phyloP scores from a whole-genome alignment of 805 yeast genomes.

The Lachancea mirantina region DNA sequence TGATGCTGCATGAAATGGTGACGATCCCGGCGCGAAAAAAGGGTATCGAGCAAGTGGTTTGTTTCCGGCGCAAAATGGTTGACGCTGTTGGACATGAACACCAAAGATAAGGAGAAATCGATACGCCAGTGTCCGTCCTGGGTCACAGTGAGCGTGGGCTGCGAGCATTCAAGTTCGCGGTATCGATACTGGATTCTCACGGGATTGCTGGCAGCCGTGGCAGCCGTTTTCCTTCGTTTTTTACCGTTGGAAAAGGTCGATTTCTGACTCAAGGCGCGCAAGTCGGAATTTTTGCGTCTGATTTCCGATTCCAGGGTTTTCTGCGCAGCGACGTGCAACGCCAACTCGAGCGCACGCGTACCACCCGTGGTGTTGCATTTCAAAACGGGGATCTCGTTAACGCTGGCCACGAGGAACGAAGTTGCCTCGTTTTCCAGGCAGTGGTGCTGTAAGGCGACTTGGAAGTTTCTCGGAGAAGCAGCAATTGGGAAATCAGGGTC shows the following conservation, averaged over 20 bases:
- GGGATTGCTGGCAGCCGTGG: neutral
- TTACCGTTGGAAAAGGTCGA: constrained; percentile 1
- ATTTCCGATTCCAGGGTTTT: constrained; percentile 5
- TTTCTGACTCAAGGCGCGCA: neutral
- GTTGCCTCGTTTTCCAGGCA: too few relatives aligned
- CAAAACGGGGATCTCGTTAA: constrained; percentile 1
- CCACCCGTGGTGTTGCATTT: constrained; percentile 6
- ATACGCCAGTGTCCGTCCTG: constrained; percentile 5
- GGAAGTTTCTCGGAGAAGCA: too few relatives aligned
- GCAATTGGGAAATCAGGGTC: too few relatives aligned
- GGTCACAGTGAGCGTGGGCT: constrained; percentile 1
- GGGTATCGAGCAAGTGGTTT: constrained; percentile 16
- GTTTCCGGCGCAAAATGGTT: constrained; percentile 25
- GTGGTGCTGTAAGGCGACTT: too few relatives aligned
- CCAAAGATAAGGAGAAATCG: constrained; percentile 1
- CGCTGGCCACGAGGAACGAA: neutral
- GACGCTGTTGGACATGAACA: constrained; percentile 11
- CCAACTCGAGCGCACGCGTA: constrained; percentile 1
- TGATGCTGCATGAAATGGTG: constrained; percentile 4
- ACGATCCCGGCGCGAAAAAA: constrained; percentile 13
- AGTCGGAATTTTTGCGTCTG: neutral
- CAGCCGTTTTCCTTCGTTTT: constrained; percentile 1
- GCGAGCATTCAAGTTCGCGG: constrained; percentile 6
- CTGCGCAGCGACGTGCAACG: constrained; percentile 6
- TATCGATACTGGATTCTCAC: constrained; percentile 5